Conservation (phyloP, 2,329 filamentous ascomycete genomes). For the Arthrobotrys pseudoclavata region DNA sequence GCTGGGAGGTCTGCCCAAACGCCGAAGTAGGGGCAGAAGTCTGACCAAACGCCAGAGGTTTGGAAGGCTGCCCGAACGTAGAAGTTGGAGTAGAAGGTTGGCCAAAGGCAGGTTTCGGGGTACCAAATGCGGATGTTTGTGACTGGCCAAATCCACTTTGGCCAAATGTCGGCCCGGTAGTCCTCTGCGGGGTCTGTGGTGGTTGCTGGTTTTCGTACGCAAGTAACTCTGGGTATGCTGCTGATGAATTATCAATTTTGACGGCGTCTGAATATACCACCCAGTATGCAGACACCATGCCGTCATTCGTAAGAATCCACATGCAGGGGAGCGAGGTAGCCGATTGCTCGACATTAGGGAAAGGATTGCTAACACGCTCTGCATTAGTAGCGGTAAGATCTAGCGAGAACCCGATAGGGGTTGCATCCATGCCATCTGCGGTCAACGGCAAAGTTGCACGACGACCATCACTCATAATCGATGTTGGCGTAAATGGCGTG, state of each 20-base stretch:
- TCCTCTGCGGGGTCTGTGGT: constrained; percentile 61
- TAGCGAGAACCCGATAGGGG: constrained; percentile 81
- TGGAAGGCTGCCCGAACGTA: constrained; percentile 65
- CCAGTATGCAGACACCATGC: constrained; percentile 89
- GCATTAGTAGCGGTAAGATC: constrained; percentile 84
- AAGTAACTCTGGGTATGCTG: constrained; percentile 78
- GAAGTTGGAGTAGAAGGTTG: constrained; percentile 64
- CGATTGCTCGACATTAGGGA: constrained; percentile 78
- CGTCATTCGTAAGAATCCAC: constrained; percentile 89
- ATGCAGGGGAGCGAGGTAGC: constrained; percentile 84
- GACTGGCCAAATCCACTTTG: constrained; percentile 61
- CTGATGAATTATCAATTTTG: constrained; percentile 72
- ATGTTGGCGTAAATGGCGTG: constrained; percentile 76
- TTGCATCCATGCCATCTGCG: constrained; percentile 76
- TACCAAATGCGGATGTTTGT: constrained; percentile 61
- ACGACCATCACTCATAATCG: constrained; percentile 79
- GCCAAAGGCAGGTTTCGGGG: constrained; percentile 65
- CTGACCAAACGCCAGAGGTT: constrained; percentile 61
- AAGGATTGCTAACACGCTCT: constrained; percentile 56
- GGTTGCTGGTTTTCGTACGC: constrained; percentile 65
- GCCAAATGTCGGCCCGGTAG: constrained; percentile 61
- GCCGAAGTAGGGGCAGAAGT: constrained; percentile 45
- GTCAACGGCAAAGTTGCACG: constrained; percentile 82
- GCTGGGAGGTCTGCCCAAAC: constrained; percentile 61
- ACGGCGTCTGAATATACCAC: constrained; percentile 90